Evolutionary conservation across 2,329 filamentous ascomycete species (phyloP).

Genomic region (Didymella arachidicola): DNA sequence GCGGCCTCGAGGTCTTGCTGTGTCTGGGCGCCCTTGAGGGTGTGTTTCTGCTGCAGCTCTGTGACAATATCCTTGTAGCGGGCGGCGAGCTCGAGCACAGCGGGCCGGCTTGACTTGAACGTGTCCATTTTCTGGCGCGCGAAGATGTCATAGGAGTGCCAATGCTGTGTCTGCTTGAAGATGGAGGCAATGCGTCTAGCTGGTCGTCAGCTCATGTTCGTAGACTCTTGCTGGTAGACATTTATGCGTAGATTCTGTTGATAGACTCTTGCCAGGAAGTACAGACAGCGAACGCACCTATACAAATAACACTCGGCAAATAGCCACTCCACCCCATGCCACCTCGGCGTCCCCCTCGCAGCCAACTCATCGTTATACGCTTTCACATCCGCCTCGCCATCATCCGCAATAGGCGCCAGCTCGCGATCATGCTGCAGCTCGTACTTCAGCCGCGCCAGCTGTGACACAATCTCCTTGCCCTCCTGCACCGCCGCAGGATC

Average conservation of each 20-base stretch:
- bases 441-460: conserved; percentile 86
- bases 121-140: conserved; percentile 88
- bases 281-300: conserved; percentile 59
- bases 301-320: conserved; percentile 95
- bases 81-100: conserved; percentile 81
- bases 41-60: conserved; percentile 67
- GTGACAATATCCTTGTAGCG: conserved; percentile 77
- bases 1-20: conserved; percentile 67
- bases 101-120: conserved; percentile 88
- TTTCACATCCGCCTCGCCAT: conserved; percentile 77
- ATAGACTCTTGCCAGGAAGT: too few relatives aligned
- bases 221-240: too few relatives aligned
- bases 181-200: conserved; percentile 78
- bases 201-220: conserved; percentile 33
- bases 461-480: conserved; percentile 84
- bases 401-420: conserved; percentile 78
- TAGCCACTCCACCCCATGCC: conserved; percentile 88
- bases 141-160: conserved; percentile 92
- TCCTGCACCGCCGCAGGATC: conserved; percentile 74
- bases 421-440: conserved; percentile 89
- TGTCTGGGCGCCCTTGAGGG: conserved; percentile 53
- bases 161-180: conserved; percentile 79
- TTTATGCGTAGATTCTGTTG: too few relatives aligned
- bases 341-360: conserved; percentile 74
- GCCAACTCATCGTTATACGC: conserved; percentile 87